Percentiles rank a stretch among this genome's conserved stretches.
Conservation (phyloP, 2,329 filamentous ascomycete genomes). For the Colletotrichum incanum region DNA sequence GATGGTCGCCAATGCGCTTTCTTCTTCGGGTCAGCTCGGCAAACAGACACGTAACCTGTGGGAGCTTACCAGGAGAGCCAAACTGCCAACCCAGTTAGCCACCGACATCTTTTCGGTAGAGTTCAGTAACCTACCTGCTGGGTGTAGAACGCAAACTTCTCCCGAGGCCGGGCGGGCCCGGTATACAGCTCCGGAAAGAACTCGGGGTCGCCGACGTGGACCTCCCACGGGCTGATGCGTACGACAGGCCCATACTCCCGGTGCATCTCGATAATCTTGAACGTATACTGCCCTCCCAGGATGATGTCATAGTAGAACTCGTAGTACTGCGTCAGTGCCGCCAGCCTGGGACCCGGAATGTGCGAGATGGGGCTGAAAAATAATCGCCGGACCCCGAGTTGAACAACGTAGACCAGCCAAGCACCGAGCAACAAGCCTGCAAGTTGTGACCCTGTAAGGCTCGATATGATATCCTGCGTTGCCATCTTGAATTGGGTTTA, state of each 20-base stretch:
- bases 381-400: constrained; percentile 51
- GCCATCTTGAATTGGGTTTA: constrained; percentile 45
- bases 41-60: constrained; percentile 34
- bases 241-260: constrained; percentile 51
- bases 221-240: constrained; percentile 55
- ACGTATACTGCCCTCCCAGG: constrained; percentile 59
- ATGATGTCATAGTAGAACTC: constrained; percentile 62
- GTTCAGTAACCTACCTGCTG: constrained; percentile 51
- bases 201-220: constrained; percentile 53
- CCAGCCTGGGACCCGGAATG: constrained; percentile 58
- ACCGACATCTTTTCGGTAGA: background rate
- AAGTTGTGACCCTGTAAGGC: constrained; percentile 48
- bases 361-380: constrained; percentile 57
- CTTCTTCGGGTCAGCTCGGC: constrained; percentile 29
- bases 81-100: constrained; percentile 48
- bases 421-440: constrained; percentile 45
- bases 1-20: constrained; percentile 3
- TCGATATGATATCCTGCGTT: constrained; percentile 45
- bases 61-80: constrained; percentile 52
- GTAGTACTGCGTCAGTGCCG: constrained; percentile 57
- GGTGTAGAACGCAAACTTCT: constrained; percentile 55
- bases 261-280: constrained; percentile 56
- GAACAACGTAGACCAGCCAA: constrained; percentile 51
- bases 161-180: constrained; percentile 49
- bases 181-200: constrained; percentile 57